phyloP scores from a whole-genome alignment of 2,329 filamentous ascomycete species.

The Fonsecaea monophora region DNA sequence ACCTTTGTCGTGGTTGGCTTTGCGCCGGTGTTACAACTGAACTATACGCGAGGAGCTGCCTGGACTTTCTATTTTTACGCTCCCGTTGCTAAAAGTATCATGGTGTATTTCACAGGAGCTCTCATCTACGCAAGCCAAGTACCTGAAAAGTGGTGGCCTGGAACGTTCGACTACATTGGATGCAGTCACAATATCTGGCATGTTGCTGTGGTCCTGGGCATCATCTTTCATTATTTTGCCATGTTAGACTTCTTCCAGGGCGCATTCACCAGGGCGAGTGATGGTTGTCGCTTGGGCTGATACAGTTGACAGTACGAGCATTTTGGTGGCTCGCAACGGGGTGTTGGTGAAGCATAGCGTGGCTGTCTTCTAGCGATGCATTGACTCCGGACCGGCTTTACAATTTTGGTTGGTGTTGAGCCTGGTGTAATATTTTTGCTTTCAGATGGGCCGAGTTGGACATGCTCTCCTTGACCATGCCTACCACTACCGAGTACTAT shows the following conservation, averaged over 20 bases:
- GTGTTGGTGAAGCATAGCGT: constrained; percentile 9
- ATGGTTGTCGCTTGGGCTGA: constrained; percentile 36
- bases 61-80: constrained; percentile 92
- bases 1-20: constrained; percentile 87
- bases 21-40: constrained; percentile 84
- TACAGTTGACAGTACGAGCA: background rate
- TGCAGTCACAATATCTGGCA: constrained; percentile 99
- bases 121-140: constrained; percentile 89
- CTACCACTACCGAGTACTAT: too few relatives aligned
- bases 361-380: background rate
- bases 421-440: background rate
- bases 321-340: background rate
- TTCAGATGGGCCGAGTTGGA: too few relatives aligned
- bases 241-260: constrained; percentile 93
- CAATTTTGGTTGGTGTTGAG: background rate
- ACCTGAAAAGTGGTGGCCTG: constrained; percentile 90
- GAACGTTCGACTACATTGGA: constrained; percentile 92
- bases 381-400: constrained; percentile 4
- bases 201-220: constrained; percentile 88
- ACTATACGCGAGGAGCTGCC: constrained; percentile 73
- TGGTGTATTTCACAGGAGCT: constrained; percentile 85
- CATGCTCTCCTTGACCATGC: too few relatives aligned
- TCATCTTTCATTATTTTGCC: constrained; percentile 94
- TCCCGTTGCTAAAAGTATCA: constrained; percentile 80
- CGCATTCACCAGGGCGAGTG: constrained; percentile 71